Evolutionary conservation across 2,329 filamentous ascomycete species (phyloP).

Genomic region (Cercospora zeae-maydis): DNA sequence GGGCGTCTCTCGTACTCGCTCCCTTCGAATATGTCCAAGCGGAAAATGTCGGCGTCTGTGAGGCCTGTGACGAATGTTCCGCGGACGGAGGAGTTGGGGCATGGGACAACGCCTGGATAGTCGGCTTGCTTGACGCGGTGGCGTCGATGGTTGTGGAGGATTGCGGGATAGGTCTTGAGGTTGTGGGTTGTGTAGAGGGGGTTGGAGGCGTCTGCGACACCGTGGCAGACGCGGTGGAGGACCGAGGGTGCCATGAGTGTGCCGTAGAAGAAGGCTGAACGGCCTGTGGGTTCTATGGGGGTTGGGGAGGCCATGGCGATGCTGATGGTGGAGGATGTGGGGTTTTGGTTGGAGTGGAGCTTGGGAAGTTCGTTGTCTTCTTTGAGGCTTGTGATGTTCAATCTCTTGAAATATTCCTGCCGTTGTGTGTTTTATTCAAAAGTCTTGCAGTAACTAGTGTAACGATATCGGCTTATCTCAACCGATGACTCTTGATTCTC

Average conservation of each 20-base stretch:
- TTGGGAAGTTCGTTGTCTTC: neutral
- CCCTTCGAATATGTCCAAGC: conserved; percentile 81
- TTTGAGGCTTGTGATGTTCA: neutral
- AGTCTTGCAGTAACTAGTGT: neutral
- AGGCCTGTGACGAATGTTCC: conserved; percentile 76
- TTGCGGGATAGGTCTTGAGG: conserved; percentile 67
- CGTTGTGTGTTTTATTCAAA: neutral
- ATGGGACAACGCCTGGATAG: conserved; percentile 72
- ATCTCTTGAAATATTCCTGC: neutral
- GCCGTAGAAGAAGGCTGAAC: conserved; percentile 63
- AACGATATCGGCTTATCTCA: neutral
- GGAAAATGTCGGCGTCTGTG: conserved; percentile 69
- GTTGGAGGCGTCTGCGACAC: conserved; percentile 50
- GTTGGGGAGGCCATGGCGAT: neutral
- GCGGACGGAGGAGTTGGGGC: conserved; percentile 54
- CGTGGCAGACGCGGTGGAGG: conserved; percentile 80
- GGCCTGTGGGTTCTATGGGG: conserved; percentile 20
- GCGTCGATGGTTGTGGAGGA: conserved; percentile 71
- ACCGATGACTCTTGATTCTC: neutral
- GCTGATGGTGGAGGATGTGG: neutral
- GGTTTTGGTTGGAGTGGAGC: neutral
- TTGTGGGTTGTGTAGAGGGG: conserved; percentile 46
- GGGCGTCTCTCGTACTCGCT: conserved; percentile 59
- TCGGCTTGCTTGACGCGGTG: conserved; percentile 65
- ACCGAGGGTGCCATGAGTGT: conserved; percentile 80